Conservation (phyloP, 2,329 filamentous ascomycete genomes). For the Coccinonectria pachysandricola region DNA sequence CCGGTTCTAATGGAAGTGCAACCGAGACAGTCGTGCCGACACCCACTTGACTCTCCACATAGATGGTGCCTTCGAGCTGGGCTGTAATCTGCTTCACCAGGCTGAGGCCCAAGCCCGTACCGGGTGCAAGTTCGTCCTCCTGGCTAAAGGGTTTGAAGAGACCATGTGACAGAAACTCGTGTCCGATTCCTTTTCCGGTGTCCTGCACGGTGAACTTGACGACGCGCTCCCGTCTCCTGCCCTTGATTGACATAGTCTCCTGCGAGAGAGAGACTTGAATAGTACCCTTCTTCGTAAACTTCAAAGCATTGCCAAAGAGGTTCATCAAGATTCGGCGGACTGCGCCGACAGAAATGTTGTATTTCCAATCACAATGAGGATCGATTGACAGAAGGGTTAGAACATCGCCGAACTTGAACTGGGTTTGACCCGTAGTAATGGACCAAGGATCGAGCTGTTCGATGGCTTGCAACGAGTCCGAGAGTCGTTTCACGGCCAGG, state of each 20-base stretch:
- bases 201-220: constrained; percentile 43
- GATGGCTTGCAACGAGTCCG: constrained; percentile 33
- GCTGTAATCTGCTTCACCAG: constrained; percentile 52
- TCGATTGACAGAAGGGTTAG: constrained; percentile 28
- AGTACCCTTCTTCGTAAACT: constrained; percentile 38
- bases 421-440: background rate
- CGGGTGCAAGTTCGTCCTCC: constrained; percentile 48
- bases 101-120: constrained; percentile 54
- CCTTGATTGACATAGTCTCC: constrained; percentile 1
- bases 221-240: constrained; percentile 3
- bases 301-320: constrained; percentile 51
- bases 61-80: constrained; percentile 47
- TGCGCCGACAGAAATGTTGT: constrained; percentile 42
- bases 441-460: constrained; percentile 10
- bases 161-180: constrained; percentile 48
- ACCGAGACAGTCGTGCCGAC: constrained; percentile 28
- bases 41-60: constrained; percentile 37
- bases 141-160: constrained; percentile 56
- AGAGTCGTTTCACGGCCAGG: constrained; percentile 9
- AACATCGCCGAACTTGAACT: constrained; percentile 13
- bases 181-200: constrained; percentile 55
- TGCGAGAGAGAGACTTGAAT: constrained; percentile 22
- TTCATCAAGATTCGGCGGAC: constrained; percentile 50
- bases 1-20: constrained; percentile 18
- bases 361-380: constrained; percentile 37